Evolutionary conservation across 306 rosid species (phyloP), one percentile per base, ranked within the genome.

Genomic region (Oxytropis ochrocephala): DNA sequence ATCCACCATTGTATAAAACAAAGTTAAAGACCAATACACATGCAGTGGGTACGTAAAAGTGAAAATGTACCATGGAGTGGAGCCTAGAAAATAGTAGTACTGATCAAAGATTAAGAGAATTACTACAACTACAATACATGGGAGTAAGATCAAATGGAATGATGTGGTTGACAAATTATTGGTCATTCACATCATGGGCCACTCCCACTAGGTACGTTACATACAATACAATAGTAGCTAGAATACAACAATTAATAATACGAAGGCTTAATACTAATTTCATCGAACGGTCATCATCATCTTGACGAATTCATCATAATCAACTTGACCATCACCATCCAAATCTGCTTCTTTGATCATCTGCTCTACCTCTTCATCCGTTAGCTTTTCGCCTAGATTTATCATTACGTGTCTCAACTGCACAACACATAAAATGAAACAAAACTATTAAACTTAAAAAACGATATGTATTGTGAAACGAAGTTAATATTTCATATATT

Each of bases 331-430:
- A 78, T 92, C 98, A 50, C 96, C 98, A 35, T 92, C 98, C 79
- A 92, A 81, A 77, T 92, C 98, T 3, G 98, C 98, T 65, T 89
- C 98, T 51, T 68, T 83, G 71, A 92, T 92, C 98, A 89, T 92
- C 81, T 89, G 95, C 57, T 92, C 89, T 41, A 84, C 96, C 62
- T 92, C 98, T 14, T 87, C 98, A 44, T 92, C 96, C 0, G 92
- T 89, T 33, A 92, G 48, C 69, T 89, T 92, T 67, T 92, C 96
- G 10, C 98, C 98, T 0, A 89, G 79, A 61, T 87, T 89, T 44
- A 92, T 89, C 98, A 92, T 89, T 29, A 92, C 98, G 60, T 89
- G 95, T 82, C 96, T 89, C 85, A 92, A 21, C 98, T 92, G 70
- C 81, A 73, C 53, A 38, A 0, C 2, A 41, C 10, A 39, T 24